Percentiles rank a stretch among this genome's conserved stretches.
Conservation (phyloP, 331 rosid species). For the Quercus phellos region DNA sequence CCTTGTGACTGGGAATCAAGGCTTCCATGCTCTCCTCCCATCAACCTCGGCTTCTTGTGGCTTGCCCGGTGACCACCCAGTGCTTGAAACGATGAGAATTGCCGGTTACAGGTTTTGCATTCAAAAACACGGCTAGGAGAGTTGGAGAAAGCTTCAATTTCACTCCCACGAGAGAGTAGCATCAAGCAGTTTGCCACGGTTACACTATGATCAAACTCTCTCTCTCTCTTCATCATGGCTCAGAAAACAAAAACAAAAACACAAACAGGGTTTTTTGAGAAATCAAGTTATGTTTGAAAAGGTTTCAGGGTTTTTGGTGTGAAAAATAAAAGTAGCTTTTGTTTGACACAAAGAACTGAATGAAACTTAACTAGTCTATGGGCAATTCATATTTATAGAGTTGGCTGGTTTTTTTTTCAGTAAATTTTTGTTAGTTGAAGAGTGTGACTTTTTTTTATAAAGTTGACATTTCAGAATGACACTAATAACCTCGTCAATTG, state of each 20-base stretch:
- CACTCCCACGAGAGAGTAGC: slow-evolving; percentile 58
- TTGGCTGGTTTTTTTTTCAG: background rate
- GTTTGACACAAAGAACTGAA: slow-evolving; percentile 2
- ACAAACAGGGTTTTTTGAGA: background rate
- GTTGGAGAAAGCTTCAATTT: slow-evolving; percentile 21
- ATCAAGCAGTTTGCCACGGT: slow-evolving; percentile 82
- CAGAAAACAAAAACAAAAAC: too few relatives aligned
- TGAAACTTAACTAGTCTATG: slow-evolving; percentile 23
- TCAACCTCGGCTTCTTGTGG: slow-evolving; percentile 75
- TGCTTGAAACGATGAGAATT: slow-evolving; percentile 86
- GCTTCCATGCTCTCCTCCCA: slow-evolving; percentile 21
- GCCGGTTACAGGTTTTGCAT: slow-evolving; percentile 89
- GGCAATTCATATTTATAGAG: slow-evolving; percentile 39
- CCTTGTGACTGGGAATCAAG: slow-evolving; percentile 29
- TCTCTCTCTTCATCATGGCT: slow-evolving; percentile 57
- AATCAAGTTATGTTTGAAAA: background rate
- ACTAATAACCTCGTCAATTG: slow-evolving; percentile 25
- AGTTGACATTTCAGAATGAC: slow-evolving; percentile 40
- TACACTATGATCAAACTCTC: slow-evolving; percentile 46
- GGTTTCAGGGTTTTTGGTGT: background rate
- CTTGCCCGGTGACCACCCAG: slow-evolving; percentile 97
- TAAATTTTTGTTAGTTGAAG: slow-evolving; percentile 5
- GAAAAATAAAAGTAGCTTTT: background rate
- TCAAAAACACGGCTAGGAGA: slow-evolving; percentile 58
- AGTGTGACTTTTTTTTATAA: slow-evolving; percentile 17